Evolutionary conservation across 2,329 filamentous ascomycete species (phyloP), one percentile per base, ranked within the genome.

Genomic region (Metarhizium guizhouense): DNA sequence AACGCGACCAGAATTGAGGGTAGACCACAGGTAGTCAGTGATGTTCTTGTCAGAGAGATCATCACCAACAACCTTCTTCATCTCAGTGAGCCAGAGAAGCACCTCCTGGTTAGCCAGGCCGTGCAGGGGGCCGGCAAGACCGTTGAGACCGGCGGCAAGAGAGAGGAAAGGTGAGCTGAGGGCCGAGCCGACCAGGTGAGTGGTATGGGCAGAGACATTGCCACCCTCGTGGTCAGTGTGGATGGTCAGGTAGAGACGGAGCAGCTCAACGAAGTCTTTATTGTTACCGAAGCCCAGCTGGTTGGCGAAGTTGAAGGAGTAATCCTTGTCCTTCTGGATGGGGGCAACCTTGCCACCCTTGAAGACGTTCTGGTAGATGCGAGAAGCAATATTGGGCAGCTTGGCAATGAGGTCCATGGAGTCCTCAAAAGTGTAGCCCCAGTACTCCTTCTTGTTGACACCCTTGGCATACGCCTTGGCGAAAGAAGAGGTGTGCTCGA

Each of bases 321-420:
- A 99, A 74, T 99, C 94, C 88, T 97, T 94, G 81, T 97, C 93
- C 84, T 96, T 95, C 83, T 97, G 87, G 74, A 96, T 84, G 55
- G 91, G 74, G 59, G 90, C 89, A 65, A 99, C 93, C 87, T 97
- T 97, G 79, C 94, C 94, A 71, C 95, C 94, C 86, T 97, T 96
- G 90, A 95, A 99, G 74, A 97, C 87, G 76, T 99, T 99, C 82
- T 95, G 94, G 87, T 99, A 99, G 84, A 99, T 99, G 80, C 91
- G 90, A 62, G 94, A 82, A 62, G 94, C 94, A 69, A 99, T 96
- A 74, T 90, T 96, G 73, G 94, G 94, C 67, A 99, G 89, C 87
- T 97, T 97, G 72, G 94, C 94, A 74, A 99, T 99, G 74, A 99
- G 82, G 79, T 99, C 93, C 93, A 99, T 97, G 60, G 92, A 94